Percentiles rank a stretch among this genome's conserved stretches.
phyloP scores from a whole-genome alignment of 2,329 filamentous ascomycete species.

The Colletotrichum theobromicola region DNA sequence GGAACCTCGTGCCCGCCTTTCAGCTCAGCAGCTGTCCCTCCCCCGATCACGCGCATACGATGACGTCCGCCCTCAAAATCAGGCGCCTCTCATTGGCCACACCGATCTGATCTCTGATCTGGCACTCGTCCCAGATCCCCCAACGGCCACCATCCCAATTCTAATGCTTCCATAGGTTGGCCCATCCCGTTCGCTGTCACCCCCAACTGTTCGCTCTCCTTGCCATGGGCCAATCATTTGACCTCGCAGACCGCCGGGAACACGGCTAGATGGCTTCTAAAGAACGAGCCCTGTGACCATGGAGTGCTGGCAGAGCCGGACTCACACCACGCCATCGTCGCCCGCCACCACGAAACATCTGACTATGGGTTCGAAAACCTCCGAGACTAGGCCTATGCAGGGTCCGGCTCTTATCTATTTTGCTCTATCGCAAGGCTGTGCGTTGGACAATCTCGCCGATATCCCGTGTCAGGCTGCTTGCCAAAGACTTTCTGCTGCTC shows the following conservation, averaged over 20 bases:
- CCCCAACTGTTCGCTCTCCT: neutral
- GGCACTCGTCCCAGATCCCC: conserved; percentile 3
- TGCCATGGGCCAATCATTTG: neutral
- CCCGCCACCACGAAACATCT: neutral
- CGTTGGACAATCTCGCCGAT: neutral
- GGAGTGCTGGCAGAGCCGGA: neutral
- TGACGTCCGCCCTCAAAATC: neutral
- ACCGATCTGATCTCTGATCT: conserved; percentile 17
- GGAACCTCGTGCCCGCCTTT: neutral
- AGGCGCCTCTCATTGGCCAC: neutral
- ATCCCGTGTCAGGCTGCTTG: neutral
- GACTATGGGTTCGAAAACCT: neutral
- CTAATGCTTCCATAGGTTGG: neutral
- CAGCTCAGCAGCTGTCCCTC: neutral
- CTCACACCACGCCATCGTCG: neutral
- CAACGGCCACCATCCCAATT: neutral
- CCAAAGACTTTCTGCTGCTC: neutral
- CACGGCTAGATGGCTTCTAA: neutral
- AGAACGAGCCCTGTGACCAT: neutral
- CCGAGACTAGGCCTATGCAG: conserved; percentile 4
- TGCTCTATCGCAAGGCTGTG: neutral
- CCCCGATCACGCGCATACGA: conserved; percentile 5
- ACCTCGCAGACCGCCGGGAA: neutral
- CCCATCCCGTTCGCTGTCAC: neutral
- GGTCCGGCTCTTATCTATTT: neutral